Base-by-base conservation (phyloP, 306 rosid genomes). In the Citrullus mucosospermus region DNA sequence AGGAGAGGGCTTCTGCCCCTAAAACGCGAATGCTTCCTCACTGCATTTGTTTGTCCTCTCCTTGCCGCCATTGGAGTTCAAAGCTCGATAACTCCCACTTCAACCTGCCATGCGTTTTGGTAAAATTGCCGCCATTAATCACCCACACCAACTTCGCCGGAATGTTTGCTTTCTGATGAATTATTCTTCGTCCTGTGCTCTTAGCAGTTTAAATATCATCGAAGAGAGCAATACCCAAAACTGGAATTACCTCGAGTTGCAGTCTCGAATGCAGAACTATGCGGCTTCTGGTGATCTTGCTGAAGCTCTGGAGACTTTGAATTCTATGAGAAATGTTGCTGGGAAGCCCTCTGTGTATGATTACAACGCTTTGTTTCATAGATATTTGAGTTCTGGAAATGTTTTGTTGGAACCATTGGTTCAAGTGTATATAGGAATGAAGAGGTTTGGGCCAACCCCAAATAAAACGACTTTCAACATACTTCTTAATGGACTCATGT, bases 301-400 rank as follows among this genome's bases (percentile, higher is more conserved):
- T 18, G 66, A 79, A 73, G 87, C 90, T 41, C 61, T 83, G 17
- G 81, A 83, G 3, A 73, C 85, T 54, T 78, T 87, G 78, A 71
- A 59, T 58, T 77, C 73, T 54, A 87, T 85, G 90, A 67, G 74
- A 67, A 71, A 65, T 50, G 38, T 79, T 44, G 50, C 68, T 0
- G 85, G 81, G 66, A 87, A 87, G 79, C 88, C 87, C 10, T 76
- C 82, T 14, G 86, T 85, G 18, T 83, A 83, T 55, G 90, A 87
- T 75, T 85, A 73, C 58, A 87, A 87, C 63, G 80, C 85, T 81
- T 66, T 81, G 81, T 79, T 85, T 56, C 11, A 79, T 58, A 82
- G 75, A 81, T 79, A 83, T 80, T 46, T 85, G 56, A 81, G 61
- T 65, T 85, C 86, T 28, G 81, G n/a, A 34, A 85, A 68, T 79